A percentile compares a stretch with the other conserved stretches of the same genome.
These are phyloP conservation scores for Cercospora beticola DNA, from an alignment of 2,329 filamentous ascomycete genomes.

Conservation along the genomic window DNA sequence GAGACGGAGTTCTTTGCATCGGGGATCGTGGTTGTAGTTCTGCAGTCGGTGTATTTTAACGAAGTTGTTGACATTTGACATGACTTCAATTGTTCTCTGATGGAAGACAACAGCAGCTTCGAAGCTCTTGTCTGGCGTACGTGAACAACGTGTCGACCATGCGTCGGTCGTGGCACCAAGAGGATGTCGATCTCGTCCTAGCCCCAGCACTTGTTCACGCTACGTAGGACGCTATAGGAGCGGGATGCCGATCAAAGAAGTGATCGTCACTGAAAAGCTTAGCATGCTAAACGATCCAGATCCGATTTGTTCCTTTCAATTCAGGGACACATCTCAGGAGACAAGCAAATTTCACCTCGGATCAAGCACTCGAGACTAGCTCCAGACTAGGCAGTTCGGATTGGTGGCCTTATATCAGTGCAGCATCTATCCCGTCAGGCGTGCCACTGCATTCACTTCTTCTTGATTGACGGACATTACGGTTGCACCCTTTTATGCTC, in stretches of 20 bases:
- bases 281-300: not conserved
- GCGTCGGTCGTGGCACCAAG: not conserved
- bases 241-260: not conserved
- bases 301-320: not conserved
- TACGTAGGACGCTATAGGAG: not conserved
- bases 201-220: not conserved
- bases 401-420: not conserved
- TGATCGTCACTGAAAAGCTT: not conserved
- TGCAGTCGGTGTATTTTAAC: too few species aligned
- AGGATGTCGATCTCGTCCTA: not conserved
- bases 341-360: not conserved
- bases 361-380: not conserved
- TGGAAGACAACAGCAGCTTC: too few species aligned
- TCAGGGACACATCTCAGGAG: not conserved
- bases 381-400: not conserved
- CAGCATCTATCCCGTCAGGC: not conserved
- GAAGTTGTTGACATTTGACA: too few species aligned
- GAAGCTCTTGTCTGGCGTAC: too few species aligned
- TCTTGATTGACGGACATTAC: not conserved
- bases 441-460: not conserved
- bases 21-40: too few species aligned
- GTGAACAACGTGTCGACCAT: not conserved
- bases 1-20: too few species aligned
- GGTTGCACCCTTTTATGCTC: not conserved
- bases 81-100: too few species aligned